Evolutionary conservation across 495 filamentous ascomycete species (phyloP), one percentile per base, ranked within the genome.

Genomic region (Annulohypoxylon bovei): DNA sequence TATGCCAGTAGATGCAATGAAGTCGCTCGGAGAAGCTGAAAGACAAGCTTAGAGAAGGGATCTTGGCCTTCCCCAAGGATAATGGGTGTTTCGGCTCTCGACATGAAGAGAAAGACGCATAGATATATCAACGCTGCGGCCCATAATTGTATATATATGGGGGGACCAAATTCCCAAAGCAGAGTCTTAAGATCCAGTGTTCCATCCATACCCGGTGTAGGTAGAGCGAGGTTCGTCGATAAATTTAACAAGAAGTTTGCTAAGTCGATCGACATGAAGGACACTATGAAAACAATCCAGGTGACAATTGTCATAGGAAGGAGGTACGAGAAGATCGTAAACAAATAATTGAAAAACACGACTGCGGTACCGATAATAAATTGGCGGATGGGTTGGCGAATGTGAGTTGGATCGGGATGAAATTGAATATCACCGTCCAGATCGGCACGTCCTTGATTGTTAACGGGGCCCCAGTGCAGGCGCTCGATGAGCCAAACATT

Each of bases 1-100:
- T 74, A 74, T 18, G 74, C 50, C n/a, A 76, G 30, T 7, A 76
- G 23, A 18, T 76, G 74, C 58, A 67, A 65, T 1, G 65, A 33
- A 0, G 68, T 72, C 7, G 74, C 74, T 28, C 74, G 71, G 23
- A 74, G 49, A 28, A 76, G 68, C 2, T 74, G 53, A 37, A 46
- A 53, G 0, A 30, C 27, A 6, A 76, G 44, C 25, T 52, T 59
- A 12, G 46, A 53, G 28, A 69, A 63, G 3, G 56, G 57, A 27
- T 74, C 71, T 8, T 28, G 39, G 3, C 18, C 3, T 4, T 52
- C 39, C 20, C 18, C 33, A 0, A 65, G 32, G 4, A 68, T 65
- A 4, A 57, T 7, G 5, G 59, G 65, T 2, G 22, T 68, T 32
- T 73, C 65, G 6, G 68, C 25, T 32, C 62, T 67, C 23, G 74